Base-by-base conservation (phyloP, 2,329 filamentous ascomycete species). In the Biscogniauxia sp. region DNA sequence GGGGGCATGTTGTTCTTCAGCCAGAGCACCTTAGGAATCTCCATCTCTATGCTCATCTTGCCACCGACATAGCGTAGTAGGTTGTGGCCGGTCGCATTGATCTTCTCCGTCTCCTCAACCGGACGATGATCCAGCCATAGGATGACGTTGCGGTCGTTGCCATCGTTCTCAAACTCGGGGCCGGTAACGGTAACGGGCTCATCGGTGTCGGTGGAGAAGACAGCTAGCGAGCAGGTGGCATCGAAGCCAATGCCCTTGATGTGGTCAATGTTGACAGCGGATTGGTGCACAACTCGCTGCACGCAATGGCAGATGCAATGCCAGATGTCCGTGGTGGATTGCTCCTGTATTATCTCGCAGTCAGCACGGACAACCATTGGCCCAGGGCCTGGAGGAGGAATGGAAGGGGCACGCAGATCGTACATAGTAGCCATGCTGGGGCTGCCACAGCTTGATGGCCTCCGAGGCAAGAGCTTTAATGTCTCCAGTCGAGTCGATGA, bases 21-120 rank as follows among this genome's bases (percentile, higher is more conserved):
- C 95, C 95, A 99, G 60, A 98, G 83, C 1, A 97, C 92, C 79
- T 99, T 99, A 65, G 95, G 95, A 59, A 99, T 96, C 76, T 99
- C 95, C 95, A 99, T 99, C 81, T 99, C 95, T 66, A 97, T 94
- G 74, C 92, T 97, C 95, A 99, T 99, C 75, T 90, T 94, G 65
- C 95, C 95, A 68, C 95, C 95, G 19, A 99, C 95, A 73, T 99
- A 99, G 72, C 93, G 90, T 61, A 99, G 86, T 57, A 99, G 82
- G 76, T 96, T 95, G 81, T 99, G 95, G 57, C 88, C 84, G 2
- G 95, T 98, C 58, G 87, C 87, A 76, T 99, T 99, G 80, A 99
- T 96, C 78, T 91, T 90, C 64, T 91, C 88, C 0, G 94, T 96
- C 82, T 99, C 95, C 62, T 91, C 86, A 15, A 95, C 86, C 0